Base-by-base conservation (phyloP, 495 filamentous ascomycete genomes). In the Penicillium cinerascens region DNA sequence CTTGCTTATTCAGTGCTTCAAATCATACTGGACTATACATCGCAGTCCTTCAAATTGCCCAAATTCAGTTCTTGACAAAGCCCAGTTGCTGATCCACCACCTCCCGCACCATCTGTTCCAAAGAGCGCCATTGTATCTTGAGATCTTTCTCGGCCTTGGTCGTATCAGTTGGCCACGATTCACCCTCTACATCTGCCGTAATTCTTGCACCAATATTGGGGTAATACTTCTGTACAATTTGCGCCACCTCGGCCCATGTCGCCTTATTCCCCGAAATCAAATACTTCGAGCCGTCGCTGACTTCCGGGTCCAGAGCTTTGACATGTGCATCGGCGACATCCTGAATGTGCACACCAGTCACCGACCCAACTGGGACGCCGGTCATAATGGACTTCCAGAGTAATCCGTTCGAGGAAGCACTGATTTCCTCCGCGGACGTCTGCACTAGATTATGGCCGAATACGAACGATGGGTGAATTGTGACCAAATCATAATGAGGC, bases 71-170 rank as follows among this genome's bases (percentile, higher is more conserved):
- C 2, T 25, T 37, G 13, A 42, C 6, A 43, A 65, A 58, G 2
- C 40, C 53, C 7, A 71, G 40, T 49, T 74, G 71, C 52, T 74
- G 68, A 46, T 74, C 65, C 52, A 75, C 54, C 23, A 76, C 48
- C n/a, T 70, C 63, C 27, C 47, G 41, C 1, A 74, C 44, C 21
- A 69, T 71, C 44, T 65, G 49, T 38, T 73, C 64, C 29, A 62
- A 48, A 16, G 56, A 49, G 9, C 60, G 59, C 65, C 66, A 73
- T 45, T 65, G 35, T 23, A 76, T 65, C 18, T 67, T 70, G 42
- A 74, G 50, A 3, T 68, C 66, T 18, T 36, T 58, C 53, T 73
- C 61, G 4, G 82, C 82, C n/a, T 71, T 88, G 7, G 82, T 85
- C 36, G 75, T 78, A 4, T 80, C 79, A 0, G 67, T 79, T 20